These are phyloP conservation scores for Thelephora terrestris DNA, from an alignment of 1,284 basidiomycete genomes.

Conservation along the genomic window DNA sequence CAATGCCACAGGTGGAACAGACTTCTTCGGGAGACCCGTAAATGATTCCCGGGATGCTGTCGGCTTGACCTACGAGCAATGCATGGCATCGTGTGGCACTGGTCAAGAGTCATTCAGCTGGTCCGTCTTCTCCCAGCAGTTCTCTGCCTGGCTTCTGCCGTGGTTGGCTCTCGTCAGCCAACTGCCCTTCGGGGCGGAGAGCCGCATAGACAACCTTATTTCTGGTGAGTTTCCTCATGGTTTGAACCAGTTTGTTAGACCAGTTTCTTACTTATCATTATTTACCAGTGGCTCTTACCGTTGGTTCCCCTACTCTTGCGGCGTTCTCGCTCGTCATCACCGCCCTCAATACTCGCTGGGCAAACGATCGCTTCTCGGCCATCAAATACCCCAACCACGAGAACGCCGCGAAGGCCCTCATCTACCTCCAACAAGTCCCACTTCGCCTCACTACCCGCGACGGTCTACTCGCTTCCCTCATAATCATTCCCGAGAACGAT, in stretches of 20 bases:
- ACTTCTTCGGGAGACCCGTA: background rate
- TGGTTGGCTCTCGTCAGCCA: constrained; percentile 35
- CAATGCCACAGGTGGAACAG: constrained; percentile 3
- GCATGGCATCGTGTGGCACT: constrained; percentile 7
- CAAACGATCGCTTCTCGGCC: background rate
- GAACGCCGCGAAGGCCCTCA: background rate
- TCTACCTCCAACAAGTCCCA: background rate
- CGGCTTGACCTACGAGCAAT: constrained; percentile 22
- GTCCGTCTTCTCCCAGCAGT: too few relatives aligned
- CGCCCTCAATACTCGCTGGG: background rate
- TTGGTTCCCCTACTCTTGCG: constrained; percentile 30
- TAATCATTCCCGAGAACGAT: background rate
- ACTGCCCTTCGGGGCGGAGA: too few relatives aligned
- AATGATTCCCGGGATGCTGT: constrained; percentile 6
- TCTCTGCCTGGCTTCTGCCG: constrained; percentile 33
- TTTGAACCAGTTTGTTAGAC: too few relatives aligned
- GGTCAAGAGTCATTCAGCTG: constrained; percentile 24
- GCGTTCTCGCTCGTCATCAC: constrained; percentile 16
- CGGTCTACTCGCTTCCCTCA: background rate
- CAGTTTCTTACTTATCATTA: too few relatives aligned
- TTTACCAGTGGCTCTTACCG: constrained; percentile 3
- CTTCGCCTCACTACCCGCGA: background rate
- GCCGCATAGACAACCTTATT: constrained; percentile 23
- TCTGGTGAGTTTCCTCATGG: constrained; percentile 8
- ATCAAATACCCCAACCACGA: background rate